Evolutionary conservation across 306 rosid genomes (phyloP), one percentile per base, ranked within the genome.

Genomic region (Rosa persica): DNA sequence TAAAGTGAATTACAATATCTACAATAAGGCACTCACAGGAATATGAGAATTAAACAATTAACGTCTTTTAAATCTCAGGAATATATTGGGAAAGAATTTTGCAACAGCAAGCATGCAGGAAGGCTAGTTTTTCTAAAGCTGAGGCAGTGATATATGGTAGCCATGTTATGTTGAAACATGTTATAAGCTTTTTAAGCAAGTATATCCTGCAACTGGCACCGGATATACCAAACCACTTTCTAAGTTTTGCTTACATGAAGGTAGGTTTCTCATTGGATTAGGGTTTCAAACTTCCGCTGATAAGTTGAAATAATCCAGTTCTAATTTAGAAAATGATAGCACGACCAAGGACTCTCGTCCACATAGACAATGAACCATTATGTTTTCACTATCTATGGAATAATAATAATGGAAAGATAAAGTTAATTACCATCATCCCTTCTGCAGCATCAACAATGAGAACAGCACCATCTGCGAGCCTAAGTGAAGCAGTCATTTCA

Each of bases 381-480:
- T 49, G 3, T 36, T 38, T 36, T 52, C 23, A 40, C 47, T 43
- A 44, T 64, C 34, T 12, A 44, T 54, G 16, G 47, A 52, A 34
- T 40, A 44, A 22, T 43, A 42, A 42, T 8, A 4, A 67, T 27
- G 3, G 0, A 67, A 73, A 38, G 30, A 76, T n/a, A 39, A 61
- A 62, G 23, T 23, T 20, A 34, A 74, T 82, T 62, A 93, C 99
- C 99, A 95, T 93, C 47, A 95, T 96, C 73, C 99, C 99, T 85
- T 95, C 99, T 10, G 93, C 99, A 38, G 99, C 99, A 82, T 95
- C 99, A 25, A 95, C 99, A 44, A 95, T 82, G 86, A 95, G 82
- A 20, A 95, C 98, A 2, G 93, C 98, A 16, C 99, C 98, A 48
- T 95, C 99, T 0, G 98, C 96, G 42, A 95, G 99, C 81, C 99